A percentile compares a stretch with the other conserved stretches of the same genome.
Evolutionary conservation across 257 asterid species (phyloP).

Genomic region (Anisodus acutangulus): DNA sequence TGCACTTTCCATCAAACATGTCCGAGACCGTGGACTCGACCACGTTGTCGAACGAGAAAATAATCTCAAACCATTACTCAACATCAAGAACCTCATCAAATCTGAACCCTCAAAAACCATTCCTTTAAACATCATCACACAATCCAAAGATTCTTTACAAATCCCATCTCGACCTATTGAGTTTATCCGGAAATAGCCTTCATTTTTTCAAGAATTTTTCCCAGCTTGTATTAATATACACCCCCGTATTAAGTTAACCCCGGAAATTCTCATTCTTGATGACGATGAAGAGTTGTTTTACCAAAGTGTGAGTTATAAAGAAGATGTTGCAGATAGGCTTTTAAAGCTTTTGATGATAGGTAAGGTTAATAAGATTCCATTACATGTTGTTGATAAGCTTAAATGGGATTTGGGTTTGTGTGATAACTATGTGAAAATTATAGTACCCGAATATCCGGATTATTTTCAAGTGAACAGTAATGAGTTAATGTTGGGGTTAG

Average conservation of each 20-base stretch:
- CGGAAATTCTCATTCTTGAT: conserved; percentile 47
- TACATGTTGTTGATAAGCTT: conserved; percentile 57
- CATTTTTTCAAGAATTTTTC: conserved; percentile 66
- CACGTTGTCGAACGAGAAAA: conserved; percentile 83
- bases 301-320: conserved; percentile 61
- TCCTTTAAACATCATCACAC: conserved; percentile 64
- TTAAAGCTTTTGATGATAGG: conserved; percentile 84
- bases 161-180: conserved; percentile 86
- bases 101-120: conserved; percentile 77
- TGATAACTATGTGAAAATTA: conserved; percentile 46
- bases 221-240: conserved; percentile 64
- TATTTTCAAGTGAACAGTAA: conserved; percentile 59
- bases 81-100: conserved; percentile 71
- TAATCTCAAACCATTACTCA: conserved; percentile 69
- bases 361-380: conserved; percentile 63
- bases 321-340: conserved; percentile 66
- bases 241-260: conserved; percentile 79
- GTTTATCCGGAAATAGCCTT: conserved; percentile 68
- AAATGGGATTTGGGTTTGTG: conserved; percentile 93
- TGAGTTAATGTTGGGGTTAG: conserved; percentile 64
- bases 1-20: conserved; percentile 57
- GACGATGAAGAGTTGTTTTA: conserved; percentile 64
- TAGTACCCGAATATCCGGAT: conserved; percentile 90
- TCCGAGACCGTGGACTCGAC: conserved; percentile 90
- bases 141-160: conserved; percentile 54